phyloP scores from a whole-genome alignment of 768 basidiomycete genomes.

The Leccinum obscurum region DNA sequence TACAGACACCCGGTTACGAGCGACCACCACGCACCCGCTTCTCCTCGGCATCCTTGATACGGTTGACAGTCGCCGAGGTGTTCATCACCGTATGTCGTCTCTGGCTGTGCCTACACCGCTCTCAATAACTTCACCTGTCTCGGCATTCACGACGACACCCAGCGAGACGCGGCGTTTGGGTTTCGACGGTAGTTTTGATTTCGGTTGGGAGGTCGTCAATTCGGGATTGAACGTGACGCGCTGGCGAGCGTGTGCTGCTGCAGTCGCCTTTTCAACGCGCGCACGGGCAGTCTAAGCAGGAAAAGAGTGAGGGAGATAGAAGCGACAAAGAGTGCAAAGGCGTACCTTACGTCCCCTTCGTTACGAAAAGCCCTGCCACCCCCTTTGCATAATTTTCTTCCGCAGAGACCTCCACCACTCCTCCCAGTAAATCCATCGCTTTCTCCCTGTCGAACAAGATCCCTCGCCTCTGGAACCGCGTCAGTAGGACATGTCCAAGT shows the following conservation, averaged over 20 bases:
- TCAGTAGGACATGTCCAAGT: too few species aligned
- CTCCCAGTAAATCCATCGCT: too few species aligned
- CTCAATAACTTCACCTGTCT: conserved; percentile 58
- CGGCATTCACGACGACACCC: conserved; percentile 54
- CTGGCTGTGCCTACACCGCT: conserved; percentile 52
- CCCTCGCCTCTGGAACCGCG: too few species aligned
- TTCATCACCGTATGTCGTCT: conserved; percentile 71
- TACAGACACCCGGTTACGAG: not conserved
- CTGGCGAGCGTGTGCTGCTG: conserved; percentile 65
- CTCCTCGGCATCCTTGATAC: conserved; percentile 63
- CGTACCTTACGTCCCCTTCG: conserved; percentile 36
- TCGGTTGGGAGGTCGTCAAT: conserved; percentile 32
- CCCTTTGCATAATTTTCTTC: too few species aligned
- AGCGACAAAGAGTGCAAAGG: not conserved
- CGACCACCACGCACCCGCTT: conserved; percentile 49
- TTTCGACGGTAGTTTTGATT: conserved; percentile 21
- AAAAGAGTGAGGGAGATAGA: not conserved
- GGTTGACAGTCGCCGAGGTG: conserved; percentile 62
- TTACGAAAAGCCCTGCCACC: conserved; percentile 23
- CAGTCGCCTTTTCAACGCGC: conserved; percentile 61
- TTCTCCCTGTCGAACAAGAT: too few species aligned
- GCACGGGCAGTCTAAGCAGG: conserved; percentile 50
- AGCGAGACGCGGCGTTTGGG: conserved; percentile 53
- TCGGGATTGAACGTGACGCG: conserved; percentile 68
- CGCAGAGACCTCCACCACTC: too few species aligned